Base-by-base conservation (phyloP, 345 rosid genomes). In the Euclidium syriacum region DNA sequence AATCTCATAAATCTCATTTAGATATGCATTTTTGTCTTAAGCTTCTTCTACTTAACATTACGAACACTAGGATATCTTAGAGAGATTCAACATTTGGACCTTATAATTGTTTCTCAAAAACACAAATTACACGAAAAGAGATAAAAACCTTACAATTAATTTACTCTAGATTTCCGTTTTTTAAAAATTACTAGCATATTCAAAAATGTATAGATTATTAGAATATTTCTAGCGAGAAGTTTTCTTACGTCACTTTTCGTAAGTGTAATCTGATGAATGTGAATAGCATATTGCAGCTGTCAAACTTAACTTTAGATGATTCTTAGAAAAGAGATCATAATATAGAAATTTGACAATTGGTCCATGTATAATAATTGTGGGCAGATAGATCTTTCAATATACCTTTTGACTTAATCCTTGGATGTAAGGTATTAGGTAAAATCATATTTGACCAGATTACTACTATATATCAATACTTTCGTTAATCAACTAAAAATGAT, bases 331-430 rank as follows among this genome's bases (percentile, higher is more conserved):
- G 23, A 56, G n/a, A 48, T 27, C 16, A 66, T 19, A 67, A 41
- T 41, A 1, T 3, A 23, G 18, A 40, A 22, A 41, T 24, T 68
- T 40, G 67, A 59, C 66, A 39, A 59, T 22, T 41, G 59, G 17
- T 2, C 32, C 32, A 26, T 49, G 50, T 62, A 58, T 10, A 49
- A 67, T 18, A 60, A 20, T 23, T 24, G 24, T 42, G 73, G 66
- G 67, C 32, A 60, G 67, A 68, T 60, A 50, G 52, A 58, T 50
- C 10, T 54, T 54, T 43, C 54, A 64, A 64, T 17, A 25, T 3
- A 38, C 15, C 43, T 58, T 68, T 57, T 68, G 61, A 68, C 73
- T 68, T 24, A 60, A 60, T n/a, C 22, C 12, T 60, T 32, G 24
- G 44, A 60, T 17, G 36, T 17, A 24, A 42, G 52, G 55, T 52